Percentiles rank a stretch among this genome's conserved stretches.
Evolutionary conservation across 2,329 filamentous ascomycete genomes (phyloP).

Genomic region (Aspergillus neotritici): DNA sequence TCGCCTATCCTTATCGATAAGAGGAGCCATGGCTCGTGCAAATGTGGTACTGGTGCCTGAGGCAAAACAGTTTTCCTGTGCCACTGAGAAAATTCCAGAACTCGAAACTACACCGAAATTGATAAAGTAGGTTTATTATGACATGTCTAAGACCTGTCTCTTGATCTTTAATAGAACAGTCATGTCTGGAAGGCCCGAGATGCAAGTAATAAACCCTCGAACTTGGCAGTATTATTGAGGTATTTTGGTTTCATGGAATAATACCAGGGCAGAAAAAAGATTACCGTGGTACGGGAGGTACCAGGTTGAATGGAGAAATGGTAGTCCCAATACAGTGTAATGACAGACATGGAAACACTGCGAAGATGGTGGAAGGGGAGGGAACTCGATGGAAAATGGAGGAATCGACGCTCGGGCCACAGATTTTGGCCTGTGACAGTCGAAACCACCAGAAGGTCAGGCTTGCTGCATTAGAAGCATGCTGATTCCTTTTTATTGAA

Average conservation of each 20-base stretch:
- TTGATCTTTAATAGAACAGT: too few relatives aligned
- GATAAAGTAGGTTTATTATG: not conserved
- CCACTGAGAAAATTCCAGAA: not conserved
- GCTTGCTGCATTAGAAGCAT: not conserved
- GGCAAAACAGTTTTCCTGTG: constrained; percentile 3
- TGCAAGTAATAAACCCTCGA: too few relatives aligned
- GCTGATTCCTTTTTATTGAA: not conserved
- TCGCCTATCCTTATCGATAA: constrained; percentile 24
- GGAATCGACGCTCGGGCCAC: constrained; percentile 26
- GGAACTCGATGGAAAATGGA: constrained; percentile 25
- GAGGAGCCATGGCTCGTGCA: constrained; percentile 2
- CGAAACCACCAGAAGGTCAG: constrained; percentile 14
- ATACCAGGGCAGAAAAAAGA: too few relatives aligned
- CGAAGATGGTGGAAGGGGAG: constrained; percentile 28
- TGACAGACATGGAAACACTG: constrained; percentile 20
- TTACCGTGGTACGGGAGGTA: too few relatives aligned
- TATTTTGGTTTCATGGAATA: too few relatives aligned
- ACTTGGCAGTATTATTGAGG: too few relatives aligned
- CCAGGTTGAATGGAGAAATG: too few relatives aligned
- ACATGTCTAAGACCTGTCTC: too few relatives aligned
- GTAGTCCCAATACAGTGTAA: not conserved
- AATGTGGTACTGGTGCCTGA: constrained; percentile 1
- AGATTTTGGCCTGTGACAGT: constrained; percentile 12
- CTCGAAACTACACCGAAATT: too few relatives aligned
- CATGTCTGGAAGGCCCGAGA: too few relatives aligned